Evolutionary conservation across 352 stramenopile species (phyloP).

Genomic region (Globisporangium nagaii): DNA sequence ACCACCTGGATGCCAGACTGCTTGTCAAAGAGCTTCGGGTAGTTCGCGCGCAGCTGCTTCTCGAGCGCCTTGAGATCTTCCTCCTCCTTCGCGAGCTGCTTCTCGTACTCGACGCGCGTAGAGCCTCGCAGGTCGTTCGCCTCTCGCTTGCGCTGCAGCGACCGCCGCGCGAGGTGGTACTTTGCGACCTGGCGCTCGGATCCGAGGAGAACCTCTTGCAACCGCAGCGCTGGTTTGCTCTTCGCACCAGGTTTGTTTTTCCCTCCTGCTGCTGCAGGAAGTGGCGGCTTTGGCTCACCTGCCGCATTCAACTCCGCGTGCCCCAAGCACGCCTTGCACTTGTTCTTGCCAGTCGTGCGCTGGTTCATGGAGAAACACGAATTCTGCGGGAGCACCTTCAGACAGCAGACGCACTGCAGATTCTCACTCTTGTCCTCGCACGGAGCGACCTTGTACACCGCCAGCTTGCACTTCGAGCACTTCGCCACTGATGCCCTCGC

Average conservation of each 20-base stretch:
- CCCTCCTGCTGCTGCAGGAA: not conserved
- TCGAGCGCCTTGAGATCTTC: not conserved
- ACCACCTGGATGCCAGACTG: not conserved
- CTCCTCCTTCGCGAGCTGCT: slow-evolving; percentile 15
- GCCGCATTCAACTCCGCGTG: not conserved
- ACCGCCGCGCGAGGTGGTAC: slow-evolving; percentile 13
- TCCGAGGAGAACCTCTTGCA: not conserved
- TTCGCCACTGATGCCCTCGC: not conserved
- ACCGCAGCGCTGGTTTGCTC: not conserved
- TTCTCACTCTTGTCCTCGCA: not conserved
- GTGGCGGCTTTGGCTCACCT: not conserved
- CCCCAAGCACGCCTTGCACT: slow-evolving; percentile 1
- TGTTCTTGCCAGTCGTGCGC: not conserved
- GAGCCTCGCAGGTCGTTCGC: slow-evolving; percentile 20
- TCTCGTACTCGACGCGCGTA: slow-evolving; percentile 17
- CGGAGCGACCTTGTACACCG: not conserved
- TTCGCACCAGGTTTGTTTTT: not conserved
- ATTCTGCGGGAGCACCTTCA: not conserved
- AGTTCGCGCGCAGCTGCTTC: not conserved
- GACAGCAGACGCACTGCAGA: not conserved
- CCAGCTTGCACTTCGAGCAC: not conserved
- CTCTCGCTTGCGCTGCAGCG: slow-evolving; percentile 11
- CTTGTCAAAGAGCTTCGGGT: not conserved
- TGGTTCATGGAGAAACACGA: slow-evolving; percentile 2
- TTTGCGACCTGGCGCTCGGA: slow-evolving; percentile 10